phyloP scores from a whole-genome alignment of 1,284 basidiomycete genomes.

The Megacollybia platyphylla region DNA sequence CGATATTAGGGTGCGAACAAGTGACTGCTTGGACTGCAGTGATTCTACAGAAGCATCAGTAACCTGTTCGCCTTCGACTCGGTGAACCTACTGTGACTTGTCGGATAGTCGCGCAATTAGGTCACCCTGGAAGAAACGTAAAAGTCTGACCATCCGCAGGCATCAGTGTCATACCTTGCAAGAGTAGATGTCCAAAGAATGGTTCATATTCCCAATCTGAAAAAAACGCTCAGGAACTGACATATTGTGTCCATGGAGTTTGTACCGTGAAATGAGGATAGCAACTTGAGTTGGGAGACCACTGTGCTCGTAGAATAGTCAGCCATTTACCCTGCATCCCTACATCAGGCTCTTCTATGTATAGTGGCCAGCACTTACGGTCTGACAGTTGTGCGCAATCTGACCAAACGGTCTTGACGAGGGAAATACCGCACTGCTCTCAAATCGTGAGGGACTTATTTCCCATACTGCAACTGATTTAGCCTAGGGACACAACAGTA shows the following conservation, averaged over 20 bases:
- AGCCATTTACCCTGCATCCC: conserved; percentile 59
- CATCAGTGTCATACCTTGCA: conserved; percentile 36
- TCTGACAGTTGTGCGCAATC: conserved; percentile 65
- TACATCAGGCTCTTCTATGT: neutral
- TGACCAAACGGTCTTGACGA: conserved; percentile 48
- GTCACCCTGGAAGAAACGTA: conserved; percentile 36
- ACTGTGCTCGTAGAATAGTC: conserved; percentile 61
- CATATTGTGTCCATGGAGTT: neutral
- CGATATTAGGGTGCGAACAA: conserved; percentile 64
- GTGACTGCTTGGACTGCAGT: conserved; percentile 77
- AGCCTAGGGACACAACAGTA: conserved; percentile 2
- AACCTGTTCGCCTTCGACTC: neutral
- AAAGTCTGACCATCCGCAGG: neutral
- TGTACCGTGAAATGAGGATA: conserved; percentile 72
- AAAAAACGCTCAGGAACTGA: conserved; percentile 1
- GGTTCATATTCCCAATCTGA: conserved; percentile 67
- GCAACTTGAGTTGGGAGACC: conserved; percentile 61
- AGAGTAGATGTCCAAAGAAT: conserved; percentile 59
- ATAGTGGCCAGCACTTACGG: conserved; percentile 26
- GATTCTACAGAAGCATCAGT: conserved; percentile 30
- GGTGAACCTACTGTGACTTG: conserved; percentile 28
- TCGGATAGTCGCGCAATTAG: conserved; percentile 51
- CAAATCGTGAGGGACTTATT: conserved; percentile 32
- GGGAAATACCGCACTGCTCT: conserved; percentile 33
- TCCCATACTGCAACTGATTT: conserved; percentile 50